Base-by-base conservation (phyloP, 305 asterid genomes). In the Fraxinus albicans region DNA sequence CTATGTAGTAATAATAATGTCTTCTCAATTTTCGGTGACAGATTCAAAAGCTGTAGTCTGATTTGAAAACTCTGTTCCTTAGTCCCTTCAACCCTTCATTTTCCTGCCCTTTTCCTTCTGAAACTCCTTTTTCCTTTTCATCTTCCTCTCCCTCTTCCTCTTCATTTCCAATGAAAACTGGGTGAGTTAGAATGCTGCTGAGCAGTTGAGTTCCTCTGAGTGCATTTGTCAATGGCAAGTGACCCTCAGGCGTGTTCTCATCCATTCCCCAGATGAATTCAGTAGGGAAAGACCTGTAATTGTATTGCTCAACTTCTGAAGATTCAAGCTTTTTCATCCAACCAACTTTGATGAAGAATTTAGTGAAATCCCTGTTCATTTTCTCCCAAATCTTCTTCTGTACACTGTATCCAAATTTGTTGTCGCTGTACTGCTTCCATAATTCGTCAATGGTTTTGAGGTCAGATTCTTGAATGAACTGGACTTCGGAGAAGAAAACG, bases 401-500 rank as follows among this genome's bases (percentile, higher is more conserved):
- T 8, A 91, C 93, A 13, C 96, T 93, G 95, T 93, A 96, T 10
- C 99, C 99, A 84, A 89, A 96, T 67, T 81, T 88, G 4, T 75
- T 38, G 4, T 78, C 88, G 81, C 99, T 96, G 91, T 93, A 78
- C 75, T 86, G 70, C 55, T 88, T 88, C 98, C 99, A 96, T 0
- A 94, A 90, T 19, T 80, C 83, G 79, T 96, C 99, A 10, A 96
- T 90, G 81, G 90, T 65, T 25, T 74, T 86, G 34, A 96, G 90
- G n/a, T 90, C 97, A 2, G 82, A 77, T 3, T 63, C 88, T 0
- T 91, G 25, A 70, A 96, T 93, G 94, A 96, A 96, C 72, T 92
- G 88, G 6, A 89, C 97, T 67, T 96, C 99, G 3, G 99, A 96
- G 94, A 94, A 96, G 93, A 94, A 96, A 0, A 96, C 98, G 86